Percentiles rank a stretch among this genome's conserved stretches.
These are phyloP conservation scores for Sclerospora graminicola DNA, from an alignment of 352 stramenopile genomes.

Conservation along the genomic window DNA sequence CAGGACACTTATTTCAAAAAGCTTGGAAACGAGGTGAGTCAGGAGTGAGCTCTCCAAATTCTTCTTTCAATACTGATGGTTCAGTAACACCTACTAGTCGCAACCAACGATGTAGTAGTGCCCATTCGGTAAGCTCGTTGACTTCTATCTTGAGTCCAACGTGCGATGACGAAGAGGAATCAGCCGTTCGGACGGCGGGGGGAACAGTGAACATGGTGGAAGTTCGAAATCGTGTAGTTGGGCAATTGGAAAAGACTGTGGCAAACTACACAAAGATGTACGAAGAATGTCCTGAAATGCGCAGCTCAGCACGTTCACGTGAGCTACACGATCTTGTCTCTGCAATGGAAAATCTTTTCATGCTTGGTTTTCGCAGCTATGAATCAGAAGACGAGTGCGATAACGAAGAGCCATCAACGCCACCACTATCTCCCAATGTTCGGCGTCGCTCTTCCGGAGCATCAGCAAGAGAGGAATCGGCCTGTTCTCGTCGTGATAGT, in stretches of 20 bases:
- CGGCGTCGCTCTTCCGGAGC: slow-evolving; percentile 9
- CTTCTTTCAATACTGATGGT: slow-evolving; percentile 18
- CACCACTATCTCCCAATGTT: slow-evolving; percentile 14
- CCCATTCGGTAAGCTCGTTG: slow-evolving; percentile 9
- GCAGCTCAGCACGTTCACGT: slow-evolving; percentile 42
- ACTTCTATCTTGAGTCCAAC: slow-evolving; percentile 15
- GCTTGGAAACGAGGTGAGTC: slow-evolving; percentile 33
- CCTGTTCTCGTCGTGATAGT: slow-evolving; percentile 13
- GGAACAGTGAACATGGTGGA: slow-evolving; percentile 11
- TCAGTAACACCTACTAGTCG: slow-evolving; percentile 12
- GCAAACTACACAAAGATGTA: slow-evolving; percentile 50
- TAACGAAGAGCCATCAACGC: slow-evolving; percentile 11
- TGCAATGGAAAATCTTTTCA: slow-evolving; percentile 55
- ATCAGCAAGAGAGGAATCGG: slow-evolving; percentile 7
- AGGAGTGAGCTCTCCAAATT: slow-evolving; percentile 11
- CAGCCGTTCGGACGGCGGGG: slow-evolving; percentile 1
- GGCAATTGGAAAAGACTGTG: slow-evolving; percentile 48
- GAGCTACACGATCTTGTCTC: slow-evolving; percentile 65
- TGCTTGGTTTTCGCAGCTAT: slow-evolving; percentile 44
- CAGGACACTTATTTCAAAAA: slow-evolving; percentile 57
- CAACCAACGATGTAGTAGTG: slow-evolving; percentile 10
- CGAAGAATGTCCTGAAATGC: slow-evolving; percentile 50
- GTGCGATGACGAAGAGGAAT: slow-evolving; percentile 13
- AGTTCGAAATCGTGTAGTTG: slow-evolving; percentile 41
- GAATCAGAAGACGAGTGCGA: slow-evolving; percentile 18